phyloP scores from a whole-genome alignment of 306 rosid species.

The Potentilla sterilis region DNA sequence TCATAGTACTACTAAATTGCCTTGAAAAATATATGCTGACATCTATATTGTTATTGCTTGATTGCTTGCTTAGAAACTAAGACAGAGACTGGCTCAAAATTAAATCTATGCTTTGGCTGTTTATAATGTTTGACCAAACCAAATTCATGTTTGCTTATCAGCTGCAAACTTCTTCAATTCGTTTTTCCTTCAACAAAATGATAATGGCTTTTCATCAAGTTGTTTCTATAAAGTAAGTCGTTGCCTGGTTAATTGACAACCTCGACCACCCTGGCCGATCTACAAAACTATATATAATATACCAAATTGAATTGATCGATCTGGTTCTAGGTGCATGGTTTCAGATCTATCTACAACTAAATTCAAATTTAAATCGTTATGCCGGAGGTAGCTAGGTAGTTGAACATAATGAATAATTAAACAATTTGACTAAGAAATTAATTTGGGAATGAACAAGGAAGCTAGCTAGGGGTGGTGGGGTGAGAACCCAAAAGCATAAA shows the following conservation, averaged over 20 bases:
- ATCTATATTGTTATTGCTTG: background rate
- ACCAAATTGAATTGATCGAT: background rate
- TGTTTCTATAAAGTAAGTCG: background rate
- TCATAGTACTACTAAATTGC: background rate
- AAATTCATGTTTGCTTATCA: background rate
- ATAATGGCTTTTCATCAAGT: background rate
- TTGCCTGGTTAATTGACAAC: background rate
- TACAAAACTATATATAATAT: background rate
- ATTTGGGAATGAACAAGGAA: background rate
- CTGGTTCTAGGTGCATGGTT: background rate
- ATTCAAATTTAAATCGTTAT: background rate
- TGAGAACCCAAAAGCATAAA: conserved; percentile 4
- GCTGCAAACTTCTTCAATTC: background rate
- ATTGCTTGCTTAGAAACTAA: background rate
- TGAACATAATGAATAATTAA: background rate
- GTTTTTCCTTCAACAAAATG: background rate
- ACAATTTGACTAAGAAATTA: background rate
- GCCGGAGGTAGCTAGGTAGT: background rate
- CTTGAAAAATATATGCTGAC: background rate
- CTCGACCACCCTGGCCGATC: background rate
- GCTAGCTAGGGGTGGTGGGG: background rate
- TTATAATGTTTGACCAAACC: background rate
- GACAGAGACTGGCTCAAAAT: background rate
- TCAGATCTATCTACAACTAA: conserved; percentile 1
- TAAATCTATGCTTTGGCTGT: background rate